These are phyloP conservation scores for Aspergillus pseudonomiae DNA, from an alignment of 2,329 filamentous ascomycete species.

Conservation along the genomic window DNA sequence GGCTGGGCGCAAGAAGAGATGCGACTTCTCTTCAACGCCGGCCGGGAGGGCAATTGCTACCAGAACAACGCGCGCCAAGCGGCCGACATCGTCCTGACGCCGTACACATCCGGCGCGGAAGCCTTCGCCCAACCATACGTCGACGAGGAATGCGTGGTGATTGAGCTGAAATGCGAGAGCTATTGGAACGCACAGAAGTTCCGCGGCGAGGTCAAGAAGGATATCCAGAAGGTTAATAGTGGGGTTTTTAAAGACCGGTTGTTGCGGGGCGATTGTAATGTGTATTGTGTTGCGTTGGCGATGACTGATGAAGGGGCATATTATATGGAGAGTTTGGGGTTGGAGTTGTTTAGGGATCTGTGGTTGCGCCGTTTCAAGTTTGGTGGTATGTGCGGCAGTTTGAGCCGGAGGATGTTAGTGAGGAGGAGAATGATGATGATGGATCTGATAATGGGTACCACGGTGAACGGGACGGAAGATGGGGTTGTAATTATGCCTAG, in stretches of 20 bases:
- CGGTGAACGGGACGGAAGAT: background rate
- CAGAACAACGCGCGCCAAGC: background rate
- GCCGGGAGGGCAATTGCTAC: conserved; percentile 4
- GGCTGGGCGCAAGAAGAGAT: background rate
- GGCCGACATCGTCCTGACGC: background rate
- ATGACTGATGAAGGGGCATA: background rate
- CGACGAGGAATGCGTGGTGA: background rate
- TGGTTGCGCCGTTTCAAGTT: background rate
- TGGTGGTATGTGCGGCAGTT: background rate
- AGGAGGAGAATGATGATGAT: background rate
- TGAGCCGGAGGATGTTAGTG: background rate
- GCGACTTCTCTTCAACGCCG: background rate
- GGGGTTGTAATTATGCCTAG: background rate
- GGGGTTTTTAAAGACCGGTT: background rate
- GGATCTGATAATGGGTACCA: background rate
- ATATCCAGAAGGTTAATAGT: background rate
- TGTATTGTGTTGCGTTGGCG: background rate
- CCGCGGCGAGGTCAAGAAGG: background rate
- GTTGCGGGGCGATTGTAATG: background rate
- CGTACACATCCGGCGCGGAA: background rate
- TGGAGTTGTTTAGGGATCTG: background rate
- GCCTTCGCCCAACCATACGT: background rate
- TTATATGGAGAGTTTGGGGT: background rate
- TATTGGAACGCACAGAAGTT: background rate
- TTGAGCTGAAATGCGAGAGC: background rate